Evolutionary conservation across 805 yeast species (phyloP), one percentile per base, ranked within the genome.

Genomic region (Metschnikowia cubensis): DNA sequence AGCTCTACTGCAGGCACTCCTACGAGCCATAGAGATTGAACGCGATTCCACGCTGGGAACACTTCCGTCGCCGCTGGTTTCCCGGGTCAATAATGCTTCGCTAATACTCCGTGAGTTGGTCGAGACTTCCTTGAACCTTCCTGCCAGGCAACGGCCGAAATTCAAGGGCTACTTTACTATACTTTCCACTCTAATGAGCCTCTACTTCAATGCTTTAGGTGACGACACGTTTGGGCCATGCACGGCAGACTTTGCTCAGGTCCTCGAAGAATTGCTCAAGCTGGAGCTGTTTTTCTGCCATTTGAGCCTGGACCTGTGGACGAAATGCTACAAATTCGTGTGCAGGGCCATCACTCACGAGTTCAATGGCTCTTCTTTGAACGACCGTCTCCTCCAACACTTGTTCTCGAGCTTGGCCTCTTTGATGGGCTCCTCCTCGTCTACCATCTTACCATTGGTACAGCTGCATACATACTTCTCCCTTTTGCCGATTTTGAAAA

Each of bases 1-100:
- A 32, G 43, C 56, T 3, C 50, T 72, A 32, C 45, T 57, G 6
- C 50, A 51, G n/a, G 64, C 68, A 5, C 51, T 68, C 2, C 56
- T 69, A n/a, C 55, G 54, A 13, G 51, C 63, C 61, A 45, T 62
- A 55, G 72, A 66, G 31, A 56, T 56, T 14, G 85, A 81, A 50
- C 59, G 66, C n/a, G 55, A 60, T 1, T 37, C 63, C 3, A 69
- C 60, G 50, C 66, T 43, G 17, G 61, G 60, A 48, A 63, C 50
- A 42, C 55, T 57, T 6, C 48, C 74, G 0, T 45, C 55, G 8
- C 53, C 69, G 4, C 64, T 64, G 2, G 67, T 64, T 21, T 49
- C 52, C 8, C 58, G 76, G 46, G 57, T 70, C 6, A 55, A 68
- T 17, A 59, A 55, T 15, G 73, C 69, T 0, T 66, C 73, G 6